Evolutionary conservation across 2,329 filamentous ascomycete genomes (phyloP), one percentile per base, ranked within the genome.

Genomic region (Amphichorda felina): DNA sequence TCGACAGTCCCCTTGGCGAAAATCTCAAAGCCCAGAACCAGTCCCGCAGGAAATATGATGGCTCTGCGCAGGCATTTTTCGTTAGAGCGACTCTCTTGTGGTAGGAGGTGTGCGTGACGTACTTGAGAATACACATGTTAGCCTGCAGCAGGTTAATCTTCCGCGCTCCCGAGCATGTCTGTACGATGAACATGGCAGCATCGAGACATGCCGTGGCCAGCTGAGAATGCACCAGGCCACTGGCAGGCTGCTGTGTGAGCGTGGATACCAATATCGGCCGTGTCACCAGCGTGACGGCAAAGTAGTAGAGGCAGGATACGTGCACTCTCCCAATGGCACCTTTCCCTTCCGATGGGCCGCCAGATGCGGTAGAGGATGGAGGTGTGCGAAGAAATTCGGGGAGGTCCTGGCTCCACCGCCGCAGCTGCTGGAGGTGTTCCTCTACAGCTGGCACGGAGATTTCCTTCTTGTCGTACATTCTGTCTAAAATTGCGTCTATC

Each of bases 71-170:
- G 16, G 7, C n/a, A 30, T 4, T n/a, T n/a, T n/a, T n/a, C n/a
- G 28, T 15, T 8, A 13, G 16, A 17, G 29, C 17, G 18, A 24
- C 21, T 24, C 21, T 10, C 10, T 6, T 24, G 21, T 24, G 16
- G 29, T 17, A 9, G 29, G 11, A 10, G 10, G 16, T 30, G 13
- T 14, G 5, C 4, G n/a, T 11, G 21, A 43, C 65, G 50, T 50
- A 72, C 70, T 75, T 76, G 37, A 76, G 52, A 5, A 76, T 64
- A 27, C 68, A 70, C 71, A 75, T 73, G 37, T 75, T 75, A 8
- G 60, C 61, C 10, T 69, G 53, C 0, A 74, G 46, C 1, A 68
- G 34, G 0, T 56, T 53, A 2, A 63, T 57, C 8, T 58, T 58
- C 9, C 63, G 51, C 1, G 67, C 61, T 36, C 72, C 63, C 15